Evolutionary conservation across 345 rosid species (phyloP), one percentile per base, ranked within the genome.

Genomic region (Brassica rapa): DNA sequence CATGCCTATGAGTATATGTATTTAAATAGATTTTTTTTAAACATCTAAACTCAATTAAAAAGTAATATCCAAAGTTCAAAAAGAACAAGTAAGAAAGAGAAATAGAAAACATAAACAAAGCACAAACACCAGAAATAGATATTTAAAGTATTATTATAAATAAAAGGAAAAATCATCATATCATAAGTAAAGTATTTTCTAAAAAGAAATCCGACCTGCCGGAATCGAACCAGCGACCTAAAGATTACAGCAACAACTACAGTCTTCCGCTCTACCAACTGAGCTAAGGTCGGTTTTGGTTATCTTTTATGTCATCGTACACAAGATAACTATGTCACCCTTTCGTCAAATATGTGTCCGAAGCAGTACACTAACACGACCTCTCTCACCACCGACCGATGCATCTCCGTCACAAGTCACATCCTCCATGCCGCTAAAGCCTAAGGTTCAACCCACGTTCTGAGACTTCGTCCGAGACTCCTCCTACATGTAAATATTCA

Each of bases 251-350:
- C 65, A 15, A 24, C 66, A 0, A 78, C 94, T 93, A 91, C 94
- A 87, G 94, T 87, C 96, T 93, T 89, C 96, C 93, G 94, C 96
- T 87, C 93, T 92, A 43, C 92, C 93, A 90, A 87, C 97, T 90
- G 92, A 90, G 93, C 95, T 89, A 92, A 92, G 89, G 91, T 88
- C 93, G 93, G 92, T 7, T 0, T 1, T 29, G 30, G 0, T 0
- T 14, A 5, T 49, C 0, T 2, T 0, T 12, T 9, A 39, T 39
- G 3, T 39, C 4, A 32, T 32, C 35, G 4, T 32, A 32, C 1
- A 32, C 0, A 32, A 32, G 6, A 32, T 32, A 32, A 32, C 35
- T 32, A 0, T 32, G 35, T 32, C 35, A 32, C 12, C 43, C 43
- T 8, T 9, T 7, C 12, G 43, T 3, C 43, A 39, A 33, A 39